Evolutionary conservation across 805 yeast species (phyloP).

Genomic region (Candida incommunis): DNA sequence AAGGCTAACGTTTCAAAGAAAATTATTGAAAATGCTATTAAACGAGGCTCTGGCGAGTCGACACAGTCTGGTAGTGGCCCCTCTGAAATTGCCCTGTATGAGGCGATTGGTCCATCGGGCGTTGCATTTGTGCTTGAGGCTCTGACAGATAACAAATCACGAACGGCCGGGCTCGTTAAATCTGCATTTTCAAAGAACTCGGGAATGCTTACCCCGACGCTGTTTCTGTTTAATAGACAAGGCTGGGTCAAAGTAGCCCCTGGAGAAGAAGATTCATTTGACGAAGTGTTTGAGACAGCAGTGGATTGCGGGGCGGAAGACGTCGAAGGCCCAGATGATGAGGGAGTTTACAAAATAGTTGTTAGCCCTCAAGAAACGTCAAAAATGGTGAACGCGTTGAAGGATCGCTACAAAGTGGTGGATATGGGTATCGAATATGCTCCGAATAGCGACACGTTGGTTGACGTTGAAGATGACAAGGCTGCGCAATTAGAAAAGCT

Average conservation of each 20-base stretch:
- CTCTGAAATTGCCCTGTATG: slow-evolving; percentile 53
- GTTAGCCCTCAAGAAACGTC: slow-evolving; percentile 56
- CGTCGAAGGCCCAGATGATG: slow-evolving; percentile 27
- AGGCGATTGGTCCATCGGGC: slow-evolving; percentile 89
- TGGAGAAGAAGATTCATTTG: slow-evolving; percentile 27
- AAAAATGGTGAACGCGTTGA: slow-evolving; percentile 42
- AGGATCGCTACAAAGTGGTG: slow-evolving; percentile 42
- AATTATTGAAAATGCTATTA: slow-evolving; percentile 77
- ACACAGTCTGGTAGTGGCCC: slow-evolving; percentile 28
- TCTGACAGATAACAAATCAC: slow-evolving; percentile 72
- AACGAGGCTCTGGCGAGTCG: slow-evolving; percentile 64
- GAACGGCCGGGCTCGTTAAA: slow-evolving; percentile 66
- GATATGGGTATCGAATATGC: slow-evolving; percentile 61
- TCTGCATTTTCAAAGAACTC: slow-evolving; percentile 52
- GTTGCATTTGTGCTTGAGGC: slow-evolving; percentile 78
- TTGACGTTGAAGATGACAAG: slow-evolving; percentile 40
- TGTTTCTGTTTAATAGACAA: slow-evolving; percentile 59
- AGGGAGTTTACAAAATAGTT: slow-evolving; percentile 29
- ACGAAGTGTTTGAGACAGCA: slow-evolving; percentile 58
- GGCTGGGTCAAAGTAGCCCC: slow-evolving; percentile 53
- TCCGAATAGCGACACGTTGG: slow-evolving; percentile 47
- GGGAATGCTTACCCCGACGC: slow-evolving; percentile 60
- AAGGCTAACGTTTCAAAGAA: slow-evolving; percentile 66
- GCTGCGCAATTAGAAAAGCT: slow-evolving; percentile 42
- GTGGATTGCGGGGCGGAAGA: slow-evolving; percentile 62